Percentiles rank a stretch among this genome's conserved stretches.
These are phyloP conservation scores for Artemisia annua DNA, from an alignment of 129 eudicot species.

Conservation along the genomic window DNA sequence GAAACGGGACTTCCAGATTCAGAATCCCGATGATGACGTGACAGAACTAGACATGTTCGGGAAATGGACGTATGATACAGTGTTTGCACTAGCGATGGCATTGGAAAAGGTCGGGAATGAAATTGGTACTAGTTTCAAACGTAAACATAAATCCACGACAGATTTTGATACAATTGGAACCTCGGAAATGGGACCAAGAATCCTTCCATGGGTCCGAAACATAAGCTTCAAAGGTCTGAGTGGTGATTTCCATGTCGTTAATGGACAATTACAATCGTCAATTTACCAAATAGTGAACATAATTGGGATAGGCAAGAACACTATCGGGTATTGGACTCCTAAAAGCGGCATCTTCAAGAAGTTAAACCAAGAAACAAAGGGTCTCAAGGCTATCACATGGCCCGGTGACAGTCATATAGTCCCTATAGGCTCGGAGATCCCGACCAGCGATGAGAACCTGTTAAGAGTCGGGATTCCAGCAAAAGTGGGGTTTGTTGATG, in stretches of 20 bases:
- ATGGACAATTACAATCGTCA: constrained; percentile 47
- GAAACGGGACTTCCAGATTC: constrained; percentile 38
- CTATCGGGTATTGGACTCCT: constrained; percentile 22
- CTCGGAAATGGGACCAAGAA: constrained; percentile 42
- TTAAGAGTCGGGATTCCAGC: constrained; percentile 52
- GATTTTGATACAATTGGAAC: constrained; percentile 50
- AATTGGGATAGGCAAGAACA: constrained; percentile 34
- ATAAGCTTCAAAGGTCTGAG: constrained; percentile 40
- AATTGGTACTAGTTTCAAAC: neutral
- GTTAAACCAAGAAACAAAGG: constrained; percentile 10
- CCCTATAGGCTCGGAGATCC: constrained; percentile 58
- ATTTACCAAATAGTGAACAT: constrained; percentile 51
- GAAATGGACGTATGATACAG: constrained; percentile 54
- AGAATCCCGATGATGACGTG: constrained; percentile 33
- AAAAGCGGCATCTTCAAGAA: constrained; percentile 33
- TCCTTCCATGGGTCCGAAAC: constrained; percentile 35
- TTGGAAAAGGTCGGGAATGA: constrained; percentile 31
- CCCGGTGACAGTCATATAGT: neutral
- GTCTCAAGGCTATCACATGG: constrained; percentile 17
- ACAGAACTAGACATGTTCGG: constrained; percentile 40
- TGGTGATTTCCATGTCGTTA: constrained; percentile 39
- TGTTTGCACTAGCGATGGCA: constrained; percentile 42
- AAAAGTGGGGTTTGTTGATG: constrained; percentile 39
- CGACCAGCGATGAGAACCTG: constrained; percentile 37
- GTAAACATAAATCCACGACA: constrained; percentile 11